These are phyloP conservation scores for Discostella stelligera DNA, from an alignment of 352 stramenopile species.

Conservation along the genomic window DNA sequence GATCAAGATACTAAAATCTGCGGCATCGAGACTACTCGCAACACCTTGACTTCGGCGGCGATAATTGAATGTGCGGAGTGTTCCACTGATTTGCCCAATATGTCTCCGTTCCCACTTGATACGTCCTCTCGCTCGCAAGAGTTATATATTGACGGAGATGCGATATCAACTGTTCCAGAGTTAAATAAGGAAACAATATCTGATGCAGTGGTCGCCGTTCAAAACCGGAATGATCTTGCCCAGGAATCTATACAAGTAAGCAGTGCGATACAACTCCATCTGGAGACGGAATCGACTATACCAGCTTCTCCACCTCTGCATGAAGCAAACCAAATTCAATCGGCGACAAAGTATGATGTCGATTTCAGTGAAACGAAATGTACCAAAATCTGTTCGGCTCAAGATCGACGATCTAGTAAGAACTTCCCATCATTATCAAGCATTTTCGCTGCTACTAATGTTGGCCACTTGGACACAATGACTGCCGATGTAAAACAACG, in stretches of 20 bases:
- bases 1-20: neutral
- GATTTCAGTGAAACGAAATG: neutral
- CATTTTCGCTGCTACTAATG: slow-evolving; percentile 24
- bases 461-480: neutral
- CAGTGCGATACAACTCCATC: neutral
- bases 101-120: neutral
- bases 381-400: neutral
- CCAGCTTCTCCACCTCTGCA: neutral
- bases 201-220: neutral
- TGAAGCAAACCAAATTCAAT: neutral
- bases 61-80: neutral
- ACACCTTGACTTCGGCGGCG: neutral
- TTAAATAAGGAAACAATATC: neutral
- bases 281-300: neutral
- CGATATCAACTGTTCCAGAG: neutral
- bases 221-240: neutral
- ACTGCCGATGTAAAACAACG: slow-evolving; percentile 18
- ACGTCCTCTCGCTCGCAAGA: neutral
- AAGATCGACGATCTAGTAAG: neutral
- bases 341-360: neutral
- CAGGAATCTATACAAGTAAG: neutral
- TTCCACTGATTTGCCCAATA: neutral
- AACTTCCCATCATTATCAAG: slow-evolving; percentile 32
- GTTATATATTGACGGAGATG: neutral
- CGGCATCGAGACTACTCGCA: neutral